Evolutionary conservation across 1,284 basidiomycete genomes (phyloP), one percentile per base, ranked within the genome.

Genomic region (Heterobasidion annosum): DNA sequence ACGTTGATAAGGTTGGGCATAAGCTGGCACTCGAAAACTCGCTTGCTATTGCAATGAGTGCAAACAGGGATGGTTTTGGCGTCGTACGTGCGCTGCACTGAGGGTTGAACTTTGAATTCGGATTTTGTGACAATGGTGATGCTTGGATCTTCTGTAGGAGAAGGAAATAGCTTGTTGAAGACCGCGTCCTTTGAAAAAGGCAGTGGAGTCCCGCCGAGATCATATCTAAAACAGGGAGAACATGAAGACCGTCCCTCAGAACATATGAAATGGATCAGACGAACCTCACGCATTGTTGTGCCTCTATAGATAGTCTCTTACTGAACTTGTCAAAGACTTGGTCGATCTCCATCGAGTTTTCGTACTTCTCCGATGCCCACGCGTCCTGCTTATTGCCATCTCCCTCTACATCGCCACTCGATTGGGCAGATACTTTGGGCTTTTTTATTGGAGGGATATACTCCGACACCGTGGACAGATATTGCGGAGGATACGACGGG

Each of bases 1-100:
- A 88, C 70, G 56, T 88, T 90, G 67, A 92, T 89, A 48, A 93
- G 69, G 65, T 92, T 91, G 1, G 90, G 90, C 89, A 92, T 92
- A 43, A 93, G 69, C 65, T 93, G 91, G 61, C 85, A 90, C 64
- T 93, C 91, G 67, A 92, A 93, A 8, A 83, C 74, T 10, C 88
- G 78, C 46, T 67, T 70, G 6, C 76, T 71, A 45, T 73, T 69
- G 68, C 91, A 93, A 18, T 68, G 62, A 1, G 79, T 72, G 64
- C 91, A 93, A 0, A 66, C 59, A 0, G 82, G 75, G 33, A 88
- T 65, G 46, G 72, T 62, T 1, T 72, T 61, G 8, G 75, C 66
- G 55, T 72, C 67, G 64, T 82, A 87, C 1, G 70, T 71, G 49
- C 82, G 75, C 60, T 76, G 80, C 34, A 69, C 54, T 13, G 68